These are phyloP conservation scores for Penicillium dipodomyicola DNA, from an alignment of 495 filamentous ascomycete species.

Conservation along the genomic window DNA sequence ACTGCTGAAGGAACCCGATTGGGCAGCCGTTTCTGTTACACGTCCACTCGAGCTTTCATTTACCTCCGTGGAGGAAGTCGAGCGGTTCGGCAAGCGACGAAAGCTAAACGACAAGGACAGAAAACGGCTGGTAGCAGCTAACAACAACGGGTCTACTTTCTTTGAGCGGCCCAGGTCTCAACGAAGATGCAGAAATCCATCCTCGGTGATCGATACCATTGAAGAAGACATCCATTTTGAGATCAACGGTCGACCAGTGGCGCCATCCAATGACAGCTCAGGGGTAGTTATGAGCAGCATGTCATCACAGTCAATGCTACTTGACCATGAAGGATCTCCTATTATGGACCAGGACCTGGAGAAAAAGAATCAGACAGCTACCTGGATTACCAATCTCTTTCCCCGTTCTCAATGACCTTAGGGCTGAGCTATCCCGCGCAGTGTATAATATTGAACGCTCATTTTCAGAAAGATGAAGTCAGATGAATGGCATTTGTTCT, in stretches of 20 bases:
- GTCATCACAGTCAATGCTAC: constrained; percentile 41
- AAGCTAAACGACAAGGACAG: constrained; percentile 36
- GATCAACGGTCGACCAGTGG: constrained; percentile 26
- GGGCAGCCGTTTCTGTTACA: constrained; percentile 34
- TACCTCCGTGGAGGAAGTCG: constrained; percentile 26
- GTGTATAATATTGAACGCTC: not conserved
- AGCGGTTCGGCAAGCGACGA: constrained; percentile 39
- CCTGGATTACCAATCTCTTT: constrained; percentile 7
- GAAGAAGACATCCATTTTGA: constrained; percentile 26
- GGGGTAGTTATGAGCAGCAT: constrained; percentile 5
- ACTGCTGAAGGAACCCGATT: constrained; percentile 37
- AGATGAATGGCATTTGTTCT: not conserved
- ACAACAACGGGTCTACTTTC: not conserved
- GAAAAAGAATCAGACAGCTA: constrained; percentile 5
- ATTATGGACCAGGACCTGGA: not conserved
- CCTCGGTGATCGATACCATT: constrained; percentile 12
- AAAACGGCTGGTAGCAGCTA: constrained; percentile 23
- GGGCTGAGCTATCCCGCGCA: not conserved
- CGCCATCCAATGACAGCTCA: constrained; percentile 2
- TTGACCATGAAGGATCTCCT: constrained; percentile 24
- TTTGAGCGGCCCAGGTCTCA: constrained; percentile 1
- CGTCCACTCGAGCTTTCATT: constrained; percentile 38
- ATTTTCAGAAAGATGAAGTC: not conserved
- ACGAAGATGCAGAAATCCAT: constrained; percentile 1
- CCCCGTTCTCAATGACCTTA: not conserved